Percentiles rank a stretch among this genome's conserved stretches.
Evolutionary conservation across 2,329 filamentous ascomycete genomes (phyloP).

Genomic region (Claviceps africana): DNA sequence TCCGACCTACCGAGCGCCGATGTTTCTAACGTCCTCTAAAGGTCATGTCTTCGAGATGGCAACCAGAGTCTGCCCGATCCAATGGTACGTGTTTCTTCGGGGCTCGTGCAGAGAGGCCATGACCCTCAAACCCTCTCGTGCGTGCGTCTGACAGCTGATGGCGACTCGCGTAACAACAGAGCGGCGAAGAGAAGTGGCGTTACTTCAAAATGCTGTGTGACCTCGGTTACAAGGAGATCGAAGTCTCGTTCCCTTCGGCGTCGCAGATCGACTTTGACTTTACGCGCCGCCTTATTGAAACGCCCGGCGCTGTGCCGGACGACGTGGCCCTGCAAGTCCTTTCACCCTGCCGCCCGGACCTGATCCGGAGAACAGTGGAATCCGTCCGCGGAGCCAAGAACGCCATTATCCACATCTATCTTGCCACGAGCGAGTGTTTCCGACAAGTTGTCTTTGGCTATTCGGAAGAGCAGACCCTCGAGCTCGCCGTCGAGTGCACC

Average conservation of each 20-base stretch:
- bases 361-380: slow-evolving; percentile 81
- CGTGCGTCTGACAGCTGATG: neutral
- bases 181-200: slow-evolving; percentile 83
- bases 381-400: slow-evolving; percentile 82
- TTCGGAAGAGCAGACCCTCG: slow-evolving; percentile 66
- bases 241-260: slow-evolving; percentile 88
- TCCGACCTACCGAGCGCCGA: neutral
- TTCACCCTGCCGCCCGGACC: slow-evolving; percentile 78
- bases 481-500: slow-evolving; percentile 71
- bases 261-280: slow-evolving; percentile 96
- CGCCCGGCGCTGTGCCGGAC: slow-evolving; percentile 67
- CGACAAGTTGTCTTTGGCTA: slow-evolving; percentile 81
- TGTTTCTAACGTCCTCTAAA: neutral
- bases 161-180: slow-evolving; percentile 35
- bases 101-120: neutral
- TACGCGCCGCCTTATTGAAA: slow-evolving; percentile 72
- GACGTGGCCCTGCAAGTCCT: slow-evolving; percentile 89
- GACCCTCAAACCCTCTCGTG: too few relatives aligned
- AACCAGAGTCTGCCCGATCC: slow-evolving; percentile 89
- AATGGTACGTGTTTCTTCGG: slow-evolving; percentile 51
- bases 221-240: slow-evolving; percentile 94
- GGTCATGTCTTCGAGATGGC: slow-evolving; percentile 49
- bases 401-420: slow-evolving; percentile 87
- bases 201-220: slow-evolving; percentile 93
- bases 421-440: slow-evolving; percentile 94